A percentile compares a stretch with the other conserved stretches of the same genome.
Evolutionary conservation across 306 rosid genomes (phyloP).

Genomic region (Cucurbita moschata): DNA sequence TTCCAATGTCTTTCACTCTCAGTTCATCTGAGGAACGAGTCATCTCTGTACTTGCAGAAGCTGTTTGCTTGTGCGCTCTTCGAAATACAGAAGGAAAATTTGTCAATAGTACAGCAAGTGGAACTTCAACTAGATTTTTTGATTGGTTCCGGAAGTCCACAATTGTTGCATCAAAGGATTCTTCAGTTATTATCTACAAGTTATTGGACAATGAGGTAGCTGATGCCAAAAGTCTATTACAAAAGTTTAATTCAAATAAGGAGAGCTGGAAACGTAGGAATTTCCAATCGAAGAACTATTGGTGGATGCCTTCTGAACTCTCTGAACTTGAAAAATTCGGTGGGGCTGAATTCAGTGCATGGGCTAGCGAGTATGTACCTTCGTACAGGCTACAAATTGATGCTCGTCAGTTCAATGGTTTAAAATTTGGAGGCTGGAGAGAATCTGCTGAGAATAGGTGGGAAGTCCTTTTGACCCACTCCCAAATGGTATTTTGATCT

Average conservation of each 20-base stretch:
- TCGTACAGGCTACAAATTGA: slow-evolving; percentile 68
- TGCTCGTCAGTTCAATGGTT: slow-evolving; percentile 23
- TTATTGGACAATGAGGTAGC: slow-evolving; percentile 64
- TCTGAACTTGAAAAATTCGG: slow-evolving; percentile 70
- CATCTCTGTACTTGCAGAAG: slow-evolving; percentile 67
- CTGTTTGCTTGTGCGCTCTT: slow-evolving; percentile 58
- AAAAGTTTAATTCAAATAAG: slow-evolving; percentile 38
- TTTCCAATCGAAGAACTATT: slow-evolving; percentile 21
- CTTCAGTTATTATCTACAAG: slow-evolving; percentile 40
- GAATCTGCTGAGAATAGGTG: slow-evolving; percentile 44
- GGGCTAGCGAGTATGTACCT: slow-evolving; percentile 75
- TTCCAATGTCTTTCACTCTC: slow-evolving; percentile 54
- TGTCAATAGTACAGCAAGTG: slow-evolving; percentile 31
- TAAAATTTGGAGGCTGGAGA: slow-evolving; percentile 70
- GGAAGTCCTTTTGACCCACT: slow-evolving; percentile 88
- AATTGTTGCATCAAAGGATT: slow-evolving; percentile 49
- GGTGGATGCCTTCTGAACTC: slow-evolving; percentile 59
- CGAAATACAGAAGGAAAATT: slow-evolving; percentile 49
- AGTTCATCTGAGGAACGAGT: slow-evolving; percentile 46
- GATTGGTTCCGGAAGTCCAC: slow-evolving; percentile 48
- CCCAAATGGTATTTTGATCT: slow-evolving; percentile 71
- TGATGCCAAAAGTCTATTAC: slow-evolving; percentile 57
- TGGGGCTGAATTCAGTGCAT: slow-evolving; percentile 65
- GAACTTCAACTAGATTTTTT: slow-evolving; percentile 28
- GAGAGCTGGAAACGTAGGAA: slow-evolving; percentile 20